Evolutionary conservation across 1,139 yeast species (phyloP).

Genomic region (Kurtzmaniella quercitrusa): DNA sequence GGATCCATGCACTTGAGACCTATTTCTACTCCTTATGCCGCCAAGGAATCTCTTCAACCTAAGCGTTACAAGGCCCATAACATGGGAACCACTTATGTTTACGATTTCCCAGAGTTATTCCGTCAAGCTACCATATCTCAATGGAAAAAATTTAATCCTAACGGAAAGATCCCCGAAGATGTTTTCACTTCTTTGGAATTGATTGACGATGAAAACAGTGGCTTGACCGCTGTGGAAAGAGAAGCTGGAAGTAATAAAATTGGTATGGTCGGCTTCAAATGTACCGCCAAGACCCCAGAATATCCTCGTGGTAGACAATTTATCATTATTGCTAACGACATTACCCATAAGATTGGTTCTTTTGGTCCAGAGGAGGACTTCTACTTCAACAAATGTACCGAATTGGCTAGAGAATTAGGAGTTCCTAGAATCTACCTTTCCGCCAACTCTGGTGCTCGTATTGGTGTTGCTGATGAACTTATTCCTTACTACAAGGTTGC

Average conservation of each 20-base stretch:
- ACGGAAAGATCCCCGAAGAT: slow-evolving; percentile 66
- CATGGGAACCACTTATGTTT: slow-evolving; percentile 96
- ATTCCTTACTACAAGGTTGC: slow-evolving; percentile 86
- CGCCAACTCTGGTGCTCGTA: slow-evolving; percentile 98
- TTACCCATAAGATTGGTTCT: slow-evolving; percentile 96
- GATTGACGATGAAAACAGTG: slow-evolving; percentile 75
- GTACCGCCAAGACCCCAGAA: slow-evolving; percentile 91
- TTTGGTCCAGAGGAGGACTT: slow-evolving; percentile 97
- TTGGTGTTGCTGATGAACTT: slow-evolving; percentile 95
- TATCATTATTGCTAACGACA: slow-evolving; percentile 90
- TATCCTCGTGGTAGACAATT: slow-evolving; percentile 95
- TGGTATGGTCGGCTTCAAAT: slow-evolving; percentile 97
- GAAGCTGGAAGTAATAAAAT: slow-evolving; percentile 94
- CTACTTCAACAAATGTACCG: slow-evolving; percentile 89
- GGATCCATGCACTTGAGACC: slow-evolving; percentile 97
- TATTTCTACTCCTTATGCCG: slow-evolving; percentile 93
- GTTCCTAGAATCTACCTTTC: slow-evolving; percentile 93
- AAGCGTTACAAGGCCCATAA: slow-evolving; percentile 97
- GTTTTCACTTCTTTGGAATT: slow-evolving; percentile 76
- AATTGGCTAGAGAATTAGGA: slow-evolving; percentile 83
- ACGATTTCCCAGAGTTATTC: slow-evolving; percentile 98
- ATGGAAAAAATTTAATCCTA: slow-evolving; percentile 68
- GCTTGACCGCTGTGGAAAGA: slow-evolving; percentile 81
- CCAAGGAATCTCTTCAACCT: slow-evolving; percentile 96
- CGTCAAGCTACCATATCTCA: slow-evolving; percentile 83